Conservation (phyloP, 2,329 filamentous ascomycete species). For the Rosellinia necatrix region DNA sequence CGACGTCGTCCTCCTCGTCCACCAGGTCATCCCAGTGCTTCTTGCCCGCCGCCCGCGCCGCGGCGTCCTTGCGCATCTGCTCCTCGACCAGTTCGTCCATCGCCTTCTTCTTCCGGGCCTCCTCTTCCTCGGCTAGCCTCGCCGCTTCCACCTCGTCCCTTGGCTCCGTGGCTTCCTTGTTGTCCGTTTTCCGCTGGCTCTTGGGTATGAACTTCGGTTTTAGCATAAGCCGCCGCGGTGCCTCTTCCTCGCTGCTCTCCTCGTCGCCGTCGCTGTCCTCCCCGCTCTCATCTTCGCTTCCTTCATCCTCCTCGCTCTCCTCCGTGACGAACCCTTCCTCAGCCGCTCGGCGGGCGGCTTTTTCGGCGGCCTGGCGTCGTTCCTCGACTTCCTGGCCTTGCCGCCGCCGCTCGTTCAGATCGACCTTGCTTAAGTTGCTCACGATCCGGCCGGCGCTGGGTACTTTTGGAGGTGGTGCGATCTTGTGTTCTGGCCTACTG, state of each 20-base stretch:
- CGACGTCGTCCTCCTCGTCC: constrained; percentile 73
- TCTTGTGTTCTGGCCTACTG: constrained; percentile 40
- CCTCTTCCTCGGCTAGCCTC: constrained; percentile 41
- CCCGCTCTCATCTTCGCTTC: constrained; percentile 41
- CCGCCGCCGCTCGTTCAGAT: constrained; percentile 54
- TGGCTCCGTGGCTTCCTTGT: constrained; percentile 14
- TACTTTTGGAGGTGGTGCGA: constrained; percentile 61
- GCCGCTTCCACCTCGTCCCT: constrained; percentile 29
- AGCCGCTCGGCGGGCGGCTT: constrained; percentile 55
- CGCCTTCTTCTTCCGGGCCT: constrained; percentile 68
- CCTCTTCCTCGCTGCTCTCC: constrained; percentile 59
- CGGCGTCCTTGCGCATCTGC: constrained; percentile 81
- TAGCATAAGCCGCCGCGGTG: constrained; percentile 62
- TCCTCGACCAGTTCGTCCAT: constrained; percentile 84
- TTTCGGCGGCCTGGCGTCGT: constrained; percentile 53
- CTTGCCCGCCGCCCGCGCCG: constrained; percentile 74
- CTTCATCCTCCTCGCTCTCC: constrained; percentile 49
- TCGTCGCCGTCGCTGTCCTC: constrained; percentile 46
- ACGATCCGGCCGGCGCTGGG: constrained; percentile 61
- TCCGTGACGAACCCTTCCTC: constrained; percentile 68
- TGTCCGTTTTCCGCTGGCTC: constrained; percentile 50
- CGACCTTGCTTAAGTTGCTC: constrained; percentile 56
- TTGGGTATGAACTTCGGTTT: constrained; percentile 68
- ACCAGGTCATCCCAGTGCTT: constrained; percentile 86
- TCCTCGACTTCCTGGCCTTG: constrained; percentile 53